These are phyloP conservation scores for Eimeria praecox DNA, from an alignment of 169 alveolate genomes.

Conservation along the genomic window DNA sequence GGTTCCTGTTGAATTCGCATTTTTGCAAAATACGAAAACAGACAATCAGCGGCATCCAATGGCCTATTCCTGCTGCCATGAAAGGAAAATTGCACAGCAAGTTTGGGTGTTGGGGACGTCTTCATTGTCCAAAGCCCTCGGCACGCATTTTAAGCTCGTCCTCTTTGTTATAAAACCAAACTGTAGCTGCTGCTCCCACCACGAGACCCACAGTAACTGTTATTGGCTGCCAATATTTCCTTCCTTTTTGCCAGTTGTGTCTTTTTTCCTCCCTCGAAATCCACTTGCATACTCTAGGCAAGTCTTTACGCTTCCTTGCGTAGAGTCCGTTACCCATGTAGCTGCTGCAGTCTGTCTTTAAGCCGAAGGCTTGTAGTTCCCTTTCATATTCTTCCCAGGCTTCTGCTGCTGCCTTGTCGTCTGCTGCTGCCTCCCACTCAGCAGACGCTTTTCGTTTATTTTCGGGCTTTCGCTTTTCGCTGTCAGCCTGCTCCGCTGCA, in stretches of 20 bases:
- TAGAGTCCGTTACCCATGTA: not conserved
- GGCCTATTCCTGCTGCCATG: no score
- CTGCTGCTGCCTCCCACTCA: not conserved
- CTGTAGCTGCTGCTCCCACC: slow-evolving; percentile 8
- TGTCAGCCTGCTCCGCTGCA: not conserved
- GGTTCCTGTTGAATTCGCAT: not conserved
- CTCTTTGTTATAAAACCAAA: not conserved
- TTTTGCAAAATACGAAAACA: not conserved
- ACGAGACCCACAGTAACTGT: not conserved
- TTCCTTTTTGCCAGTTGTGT: not conserved
- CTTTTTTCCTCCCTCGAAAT: not conserved
- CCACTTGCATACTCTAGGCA: not conserved
- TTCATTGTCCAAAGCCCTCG: no score
- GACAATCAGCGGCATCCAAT: not conserved
- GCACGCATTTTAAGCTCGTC: not conserved
- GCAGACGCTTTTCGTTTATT: not conserved
- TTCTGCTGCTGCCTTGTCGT: not conserved
- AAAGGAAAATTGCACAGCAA: no score
- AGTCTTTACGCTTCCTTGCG: not conserved
- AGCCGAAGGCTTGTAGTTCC: slow-evolving; percentile 5
- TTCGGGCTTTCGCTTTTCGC: not conserved
- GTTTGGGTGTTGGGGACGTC: no score
- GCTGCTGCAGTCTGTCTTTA: not conserved
- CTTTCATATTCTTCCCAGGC: not conserved
- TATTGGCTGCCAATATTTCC: not conserved